Percentiles rank a stretch among this genome's conserved stretches.
Evolutionary conservation across 169 alveolate species (phyloP).

Genomic region (Plasmodium vinckei): DNA sequence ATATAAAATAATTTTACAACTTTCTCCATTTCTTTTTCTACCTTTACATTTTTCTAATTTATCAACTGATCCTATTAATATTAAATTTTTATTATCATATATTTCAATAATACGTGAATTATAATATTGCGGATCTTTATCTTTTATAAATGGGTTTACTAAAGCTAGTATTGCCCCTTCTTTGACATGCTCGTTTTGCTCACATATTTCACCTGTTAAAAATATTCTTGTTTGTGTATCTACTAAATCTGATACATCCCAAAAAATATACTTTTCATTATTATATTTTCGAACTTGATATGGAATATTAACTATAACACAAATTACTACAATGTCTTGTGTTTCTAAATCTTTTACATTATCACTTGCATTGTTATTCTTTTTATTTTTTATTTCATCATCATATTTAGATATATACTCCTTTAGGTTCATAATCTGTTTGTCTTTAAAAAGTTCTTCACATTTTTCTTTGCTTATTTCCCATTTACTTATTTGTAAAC

Average conservation of each 20-base stretch:
- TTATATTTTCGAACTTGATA: constrained; percentile 58
- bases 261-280: constrained; percentile 57
- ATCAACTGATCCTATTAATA: constrained; percentile 31
- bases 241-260: constrained; percentile 73
- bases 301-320: constrained; percentile 69
- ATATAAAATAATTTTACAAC: constrained; percentile 45
- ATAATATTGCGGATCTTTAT: constrained; percentile 58
- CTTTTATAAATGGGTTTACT: constrained; percentile 46
- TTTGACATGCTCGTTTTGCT: constrained; percentile 29
- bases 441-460: constrained; percentile 22
- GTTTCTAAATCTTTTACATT: background rate
- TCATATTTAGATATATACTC: constrained; percentile 64
- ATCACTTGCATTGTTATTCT: background rate
- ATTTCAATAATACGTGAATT: constrained; percentile 47
- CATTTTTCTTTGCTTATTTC: constrained; percentile 31
- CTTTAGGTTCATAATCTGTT: constrained; percentile 18
- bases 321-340: constrained; percentile 32
- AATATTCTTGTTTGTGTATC: constrained; percentile 55
- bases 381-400: constrained; percentile 55
- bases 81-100: constrained; percentile 13
- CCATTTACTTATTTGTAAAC: constrained; percentile 33
- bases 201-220: constrained; percentile 68
- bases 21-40: constrained; percentile 25
- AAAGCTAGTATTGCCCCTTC: constrained; percentile 67
- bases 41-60: constrained; percentile 64